Base-by-base conservation (phyloP, 2,329 filamentous ascomycete species). In the Cladosporium sp. region DNA sequence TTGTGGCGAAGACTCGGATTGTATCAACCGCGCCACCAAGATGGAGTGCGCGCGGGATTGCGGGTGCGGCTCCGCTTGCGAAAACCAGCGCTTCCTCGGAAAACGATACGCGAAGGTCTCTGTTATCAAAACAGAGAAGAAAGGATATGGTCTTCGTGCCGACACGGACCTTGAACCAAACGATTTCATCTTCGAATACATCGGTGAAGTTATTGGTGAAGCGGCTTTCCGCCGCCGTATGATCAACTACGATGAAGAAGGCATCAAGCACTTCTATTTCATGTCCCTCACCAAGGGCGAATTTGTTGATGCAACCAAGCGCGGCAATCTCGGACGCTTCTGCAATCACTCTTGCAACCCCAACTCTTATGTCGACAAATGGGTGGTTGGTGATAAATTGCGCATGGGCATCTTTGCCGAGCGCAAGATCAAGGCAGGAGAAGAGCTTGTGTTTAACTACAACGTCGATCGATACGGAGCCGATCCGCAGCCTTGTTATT, bases 331-430 rank as follows among this genome's bases (percentile, higher is more conserved):
- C 6, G 95, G 93, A 61, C 89, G 95, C 33, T 99, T 99, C 76
- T 99, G 95, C 86, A 99, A 99, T 75, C 95, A 99, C 78, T 98
- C 95, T 10, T 99, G 95, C 85, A 97, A 95, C 77, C 95, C 95
- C 21, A 99, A 99, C 76, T 98, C 93, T 80, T 98, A 96, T 79
- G 94, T 99, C 69, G 95, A 99, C 84, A 99, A 99, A 81, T 99
- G 95, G 95, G 93, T 98, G 66, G 93, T 99, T 37, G 93, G 93
- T 21, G 92, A 96, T 74, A 98, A 97, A 82, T 83, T 98, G 76
- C 93, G 95, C 73, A 99, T 99, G 95, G 95, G 95, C 73, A 98
- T 99, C 72, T 99, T 99, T 82, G 92, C 93, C 72, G 87, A 91
- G 80, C 91, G 93, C 69, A 84, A 86, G 73, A 90, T 99, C 76